These are phyloP conservation scores for Alternaria sp. DNA, from an alignment of 2,329 filamentous ascomycete genomes.

Conservation along the genomic window DNA sequence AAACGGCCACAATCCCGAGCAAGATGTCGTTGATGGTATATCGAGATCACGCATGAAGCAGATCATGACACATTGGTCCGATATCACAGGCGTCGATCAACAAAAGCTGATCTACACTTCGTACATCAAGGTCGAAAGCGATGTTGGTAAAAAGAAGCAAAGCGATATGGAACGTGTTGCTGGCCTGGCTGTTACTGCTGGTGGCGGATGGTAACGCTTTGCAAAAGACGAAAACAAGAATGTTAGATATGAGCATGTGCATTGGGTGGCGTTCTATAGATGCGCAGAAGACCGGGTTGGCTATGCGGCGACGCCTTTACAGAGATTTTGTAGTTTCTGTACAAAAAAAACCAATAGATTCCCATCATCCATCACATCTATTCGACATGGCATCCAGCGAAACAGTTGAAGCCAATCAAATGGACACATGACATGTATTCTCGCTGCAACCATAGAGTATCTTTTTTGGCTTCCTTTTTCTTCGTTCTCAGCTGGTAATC, in stretches of 20 bases:
- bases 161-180: constrained; percentile 82
- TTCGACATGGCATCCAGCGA: not conserved
- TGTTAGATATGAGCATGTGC: constrained; percentile 12
- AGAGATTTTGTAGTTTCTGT: not conserved
- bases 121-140: constrained; percentile 91
- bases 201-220: constrained; percentile 81
- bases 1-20: constrained; percentile 15
- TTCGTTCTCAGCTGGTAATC: not conserved
- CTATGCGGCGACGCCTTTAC: not conserved
- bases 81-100: constrained; percentile 72
- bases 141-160: constrained; percentile 75
- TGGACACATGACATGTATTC: not conserved
- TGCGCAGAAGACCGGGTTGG: not conserved
- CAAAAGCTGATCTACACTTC: constrained; percentile 82
- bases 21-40: constrained; percentile 66
- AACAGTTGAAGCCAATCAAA: not conserved
- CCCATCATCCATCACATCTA: not conserved
- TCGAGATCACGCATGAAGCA: constrained; percentile 71
- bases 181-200: constrained; percentile 87
- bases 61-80: constrained; percentile 78
- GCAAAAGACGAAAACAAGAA: not conserved
- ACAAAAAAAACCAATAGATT: not conserved
- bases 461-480: not conserved
- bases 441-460: not conserved
- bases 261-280: constrained; percentile 20